A percentile compares a stretch with the other conserved stretches of the same genome.
Conservation (phyloP, 768 basidiomycete species). For the Amanita pseudoporphyria region DNA sequence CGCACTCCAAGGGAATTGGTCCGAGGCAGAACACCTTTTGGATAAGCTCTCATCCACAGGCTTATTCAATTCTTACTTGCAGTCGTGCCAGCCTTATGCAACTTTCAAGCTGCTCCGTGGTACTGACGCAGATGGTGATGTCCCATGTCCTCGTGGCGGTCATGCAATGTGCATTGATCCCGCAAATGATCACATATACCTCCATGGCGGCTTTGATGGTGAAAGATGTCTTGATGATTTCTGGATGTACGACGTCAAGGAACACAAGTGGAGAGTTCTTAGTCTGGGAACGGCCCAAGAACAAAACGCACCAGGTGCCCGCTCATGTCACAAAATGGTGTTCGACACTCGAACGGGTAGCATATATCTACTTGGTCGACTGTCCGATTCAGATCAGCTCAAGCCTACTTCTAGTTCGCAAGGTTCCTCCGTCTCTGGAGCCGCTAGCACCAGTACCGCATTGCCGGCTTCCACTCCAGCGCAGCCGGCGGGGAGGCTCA, state of each 20-base stretch:
- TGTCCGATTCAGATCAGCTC: slow-evolving; percentile 44
- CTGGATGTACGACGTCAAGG: slow-evolving; percentile 58
- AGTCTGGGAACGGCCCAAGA: slow-evolving; percentile 46
- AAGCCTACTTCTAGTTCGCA: slow-evolving; percentile 14
- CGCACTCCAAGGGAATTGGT: slow-evolving; percentile 61
- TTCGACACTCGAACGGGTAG: slow-evolving; percentile 63
- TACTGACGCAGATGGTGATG: slow-evolving; percentile 55
- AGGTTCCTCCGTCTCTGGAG: not conserved
- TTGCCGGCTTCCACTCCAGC: not conserved
- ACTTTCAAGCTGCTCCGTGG: slow-evolving; percentile 53
- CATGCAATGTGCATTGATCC: slow-evolving; percentile 78
- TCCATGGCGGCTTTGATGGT: slow-evolving; percentile 78
- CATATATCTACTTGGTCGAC: slow-evolving; percentile 65
- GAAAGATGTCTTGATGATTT: slow-evolving; percentile 66
- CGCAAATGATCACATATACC: slow-evolving; percentile 51
- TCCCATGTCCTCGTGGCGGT: slow-evolving; percentile 61
- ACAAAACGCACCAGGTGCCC: slow-evolving; percentile 55
- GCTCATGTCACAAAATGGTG: slow-evolving; percentile 78
- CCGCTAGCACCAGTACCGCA: not conserved
- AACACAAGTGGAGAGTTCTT: slow-evolving; percentile 53
- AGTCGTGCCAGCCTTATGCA: slow-evolving; percentile 46
- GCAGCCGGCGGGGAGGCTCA: not conserved
- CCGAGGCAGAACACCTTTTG: slow-evolving; percentile 45
- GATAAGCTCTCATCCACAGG: slow-evolving; percentile 36
- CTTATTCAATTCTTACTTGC: slow-evolving; percentile 55